Percentiles rank a stretch among this genome's conserved stretches.
Evolutionary conservation across 225 moss, liverwort and hornwort genomes (phyloP).

Genomic region (Sphagnum contortum): DNA sequence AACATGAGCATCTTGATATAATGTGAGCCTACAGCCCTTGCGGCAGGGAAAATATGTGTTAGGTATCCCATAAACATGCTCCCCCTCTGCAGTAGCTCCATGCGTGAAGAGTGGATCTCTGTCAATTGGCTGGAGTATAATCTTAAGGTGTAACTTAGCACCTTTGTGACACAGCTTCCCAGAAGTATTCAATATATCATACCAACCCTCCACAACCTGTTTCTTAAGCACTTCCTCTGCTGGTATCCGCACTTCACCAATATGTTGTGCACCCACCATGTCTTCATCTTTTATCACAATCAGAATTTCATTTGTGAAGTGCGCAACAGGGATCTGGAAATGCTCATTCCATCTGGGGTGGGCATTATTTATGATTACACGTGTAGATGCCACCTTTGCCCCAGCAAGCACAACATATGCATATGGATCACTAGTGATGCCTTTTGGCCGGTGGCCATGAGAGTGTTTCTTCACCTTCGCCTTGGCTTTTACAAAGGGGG

Average conservation of each 20-base stretch:
- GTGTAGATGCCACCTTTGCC: conserved; percentile 72
- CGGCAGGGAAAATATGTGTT: conserved; percentile 71
- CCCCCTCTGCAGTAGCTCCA: conserved; percentile 37
- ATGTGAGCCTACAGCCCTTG: conserved; percentile 47
- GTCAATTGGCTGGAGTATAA: conserved; percentile 44
- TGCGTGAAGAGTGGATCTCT: conserved; percentile 32
- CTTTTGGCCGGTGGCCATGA: conserved; percentile 35
- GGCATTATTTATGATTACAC: conserved; percentile 50
- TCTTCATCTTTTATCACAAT: conserved; percentile 79
- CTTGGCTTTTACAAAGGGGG: conserved; percentile 25
- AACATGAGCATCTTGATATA: conserved; percentile 86
- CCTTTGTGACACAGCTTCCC: conserved; percentile 44
- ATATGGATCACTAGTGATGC: conserved; percentile 78
- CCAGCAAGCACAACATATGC: conserved; percentile 63
- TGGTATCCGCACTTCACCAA: conserved; percentile 53
- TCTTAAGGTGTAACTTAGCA: conserved; percentile 40
- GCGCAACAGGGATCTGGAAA: conserved; percentile 69
- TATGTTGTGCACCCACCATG: conserved; percentile 68
- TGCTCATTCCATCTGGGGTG: conserved; percentile 68
- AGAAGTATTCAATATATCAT: conserved; percentile 27
- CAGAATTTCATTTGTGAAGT: conserved; percentile 50
- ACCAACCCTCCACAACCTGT: conserved; percentile 60
- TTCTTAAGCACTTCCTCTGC: conserved; percentile 27
- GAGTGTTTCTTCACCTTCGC: conserved; percentile 15
- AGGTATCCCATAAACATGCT: conserved; percentile 38